These are phyloP conservation scores for Aegilops speltoides DNA, from an alignment of 176 grass and related monocot genomes.

Conservation along the genomic window DNA sequence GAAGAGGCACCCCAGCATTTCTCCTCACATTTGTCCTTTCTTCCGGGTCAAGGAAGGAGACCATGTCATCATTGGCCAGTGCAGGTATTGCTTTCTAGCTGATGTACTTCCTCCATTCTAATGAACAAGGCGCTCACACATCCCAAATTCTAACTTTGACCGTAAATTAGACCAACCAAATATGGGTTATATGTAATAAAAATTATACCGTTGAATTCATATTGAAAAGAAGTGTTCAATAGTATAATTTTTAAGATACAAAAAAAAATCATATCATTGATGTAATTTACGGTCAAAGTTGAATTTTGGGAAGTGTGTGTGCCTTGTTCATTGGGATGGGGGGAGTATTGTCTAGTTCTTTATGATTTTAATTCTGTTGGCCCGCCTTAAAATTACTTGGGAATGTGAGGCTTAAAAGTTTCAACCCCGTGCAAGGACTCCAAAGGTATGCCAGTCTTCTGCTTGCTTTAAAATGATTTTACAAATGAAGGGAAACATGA, in stretches of 20 bases:
- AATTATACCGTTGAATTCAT: no score
- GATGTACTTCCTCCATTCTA: neutral
- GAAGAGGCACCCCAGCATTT: conserved; percentile 53
- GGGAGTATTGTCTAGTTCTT: neutral
- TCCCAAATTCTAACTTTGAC: no score
- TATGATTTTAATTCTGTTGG: neutral
- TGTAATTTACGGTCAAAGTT: no score
- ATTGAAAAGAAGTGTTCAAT: no score
- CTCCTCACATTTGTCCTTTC: conserved; percentile 53
- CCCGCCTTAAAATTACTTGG: neutral
- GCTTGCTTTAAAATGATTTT: neutral
- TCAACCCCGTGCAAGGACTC: neutral
- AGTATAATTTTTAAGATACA: no score
- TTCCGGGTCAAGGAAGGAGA: conserved; percentile 62
- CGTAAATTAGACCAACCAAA: no score
- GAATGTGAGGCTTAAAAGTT: neutral
- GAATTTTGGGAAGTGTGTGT: no score
- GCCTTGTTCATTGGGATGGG: no score
- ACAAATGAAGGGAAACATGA: neutral
- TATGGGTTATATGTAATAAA: no score
- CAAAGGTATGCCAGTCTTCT: neutral
- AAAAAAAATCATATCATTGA: no score
- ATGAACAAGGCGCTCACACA: no score
- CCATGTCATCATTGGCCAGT: conserved; percentile 59
- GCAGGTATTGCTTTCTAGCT: conserved; percentile 35